Conservation (phyloP, 2,329 filamentous ascomycete genomes). For the Escovopsis sp. region DNA sequence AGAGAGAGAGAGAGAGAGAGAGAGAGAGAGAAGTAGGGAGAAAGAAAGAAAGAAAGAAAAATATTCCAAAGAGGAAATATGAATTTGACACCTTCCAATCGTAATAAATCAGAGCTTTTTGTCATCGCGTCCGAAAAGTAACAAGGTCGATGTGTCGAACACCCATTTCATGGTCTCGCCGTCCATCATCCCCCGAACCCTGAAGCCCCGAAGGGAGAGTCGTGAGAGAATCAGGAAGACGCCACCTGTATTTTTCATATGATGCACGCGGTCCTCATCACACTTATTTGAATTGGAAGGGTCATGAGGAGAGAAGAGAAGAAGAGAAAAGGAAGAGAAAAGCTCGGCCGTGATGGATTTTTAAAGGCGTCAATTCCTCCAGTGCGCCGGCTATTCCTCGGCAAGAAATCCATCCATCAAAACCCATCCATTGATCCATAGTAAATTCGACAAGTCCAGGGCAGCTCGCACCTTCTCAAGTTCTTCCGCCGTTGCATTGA, state of each 20-base stretch:
- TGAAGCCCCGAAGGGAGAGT: constrained; percentile 88
- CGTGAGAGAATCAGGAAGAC: constrained; percentile 47
- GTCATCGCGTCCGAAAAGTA: constrained; percentile 89
- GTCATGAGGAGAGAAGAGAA: constrained; percentile 52
- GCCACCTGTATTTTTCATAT: constrained; percentile 59
- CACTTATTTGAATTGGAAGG: constrained; percentile 99
- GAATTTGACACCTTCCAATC: constrained; percentile 21
- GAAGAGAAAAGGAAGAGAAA: constrained; percentile 15
- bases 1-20: background rate
- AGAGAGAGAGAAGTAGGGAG: constrained; percentile 1
- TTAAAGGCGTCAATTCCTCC: constrained; percentile 17
- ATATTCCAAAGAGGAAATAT: background rate
- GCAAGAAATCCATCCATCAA: no score
- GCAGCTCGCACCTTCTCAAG: no score
- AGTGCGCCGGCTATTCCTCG: constrained; percentile 14
- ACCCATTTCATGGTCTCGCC: constrained; percentile 81
- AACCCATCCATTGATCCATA: no score
- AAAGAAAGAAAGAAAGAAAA: constrained; percentile 4
- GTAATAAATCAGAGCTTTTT: constrained; percentile 80
- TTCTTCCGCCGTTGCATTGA: no score
- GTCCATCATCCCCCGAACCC: constrained; percentile 58
- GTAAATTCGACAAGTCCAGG: no score
- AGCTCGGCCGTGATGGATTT: constrained; percentile 14
- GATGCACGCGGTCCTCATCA: constrained; percentile 99
- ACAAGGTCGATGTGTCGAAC: constrained; percentile 99